Evolutionary conservation across 2,329 filamentous ascomycete species (phyloP).

Genomic region (Dactylellina sp.): DNA sequence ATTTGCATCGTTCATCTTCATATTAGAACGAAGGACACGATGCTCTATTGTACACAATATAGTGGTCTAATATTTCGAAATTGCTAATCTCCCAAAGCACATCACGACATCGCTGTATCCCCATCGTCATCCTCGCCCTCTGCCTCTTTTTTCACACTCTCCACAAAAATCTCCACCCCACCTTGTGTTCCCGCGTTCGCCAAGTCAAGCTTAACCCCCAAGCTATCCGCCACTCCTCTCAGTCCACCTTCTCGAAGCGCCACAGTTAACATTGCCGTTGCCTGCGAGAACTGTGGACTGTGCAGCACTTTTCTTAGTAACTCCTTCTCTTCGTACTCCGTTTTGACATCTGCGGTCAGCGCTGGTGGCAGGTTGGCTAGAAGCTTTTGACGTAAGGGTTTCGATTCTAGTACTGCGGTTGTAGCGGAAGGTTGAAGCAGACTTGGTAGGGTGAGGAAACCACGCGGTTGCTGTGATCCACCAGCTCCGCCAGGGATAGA

Average conservation of each 20-base stretch:
- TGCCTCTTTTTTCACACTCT: constrained; percentile 84
- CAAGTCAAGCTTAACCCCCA: constrained; percentile 81
- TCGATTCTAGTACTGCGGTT: constrained; percentile 76
- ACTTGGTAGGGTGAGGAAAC: constrained; percentile 88
- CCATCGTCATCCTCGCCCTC: constrained; percentile 67
- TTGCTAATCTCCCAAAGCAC: background rate
- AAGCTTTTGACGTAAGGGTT: constrained; percentile 70
- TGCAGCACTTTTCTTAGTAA: constrained; percentile 84
- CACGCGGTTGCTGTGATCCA: constrained; percentile 75
- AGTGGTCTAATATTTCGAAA: background rate
- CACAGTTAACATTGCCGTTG: constrained; percentile 83
- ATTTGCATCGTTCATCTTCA: too few relatives aligned
- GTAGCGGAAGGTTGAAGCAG: constrained; percentile 83
- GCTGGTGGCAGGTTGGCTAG: constrained; percentile 82
- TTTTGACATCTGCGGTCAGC: constrained; percentile 78
- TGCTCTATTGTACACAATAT: constrained; percentile 10
- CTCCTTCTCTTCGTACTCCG: constrained; percentile 82
- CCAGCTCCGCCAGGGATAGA: constrained; percentile 66
- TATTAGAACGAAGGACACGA: too few relatives aligned
- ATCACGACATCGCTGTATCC: constrained; percentile 56
- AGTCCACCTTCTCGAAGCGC: constrained; percentile 90
- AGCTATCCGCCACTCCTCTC: constrained; percentile 86
- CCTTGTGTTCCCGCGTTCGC: constrained; percentile 72
- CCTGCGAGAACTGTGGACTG: constrained; percentile 91
- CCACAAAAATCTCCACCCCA: constrained; percentile 88